These are phyloP conservation scores for Phytophthora cactorum DNA, from an alignment of 352 stramenopile species.

Conservation along the genomic window DNA sequence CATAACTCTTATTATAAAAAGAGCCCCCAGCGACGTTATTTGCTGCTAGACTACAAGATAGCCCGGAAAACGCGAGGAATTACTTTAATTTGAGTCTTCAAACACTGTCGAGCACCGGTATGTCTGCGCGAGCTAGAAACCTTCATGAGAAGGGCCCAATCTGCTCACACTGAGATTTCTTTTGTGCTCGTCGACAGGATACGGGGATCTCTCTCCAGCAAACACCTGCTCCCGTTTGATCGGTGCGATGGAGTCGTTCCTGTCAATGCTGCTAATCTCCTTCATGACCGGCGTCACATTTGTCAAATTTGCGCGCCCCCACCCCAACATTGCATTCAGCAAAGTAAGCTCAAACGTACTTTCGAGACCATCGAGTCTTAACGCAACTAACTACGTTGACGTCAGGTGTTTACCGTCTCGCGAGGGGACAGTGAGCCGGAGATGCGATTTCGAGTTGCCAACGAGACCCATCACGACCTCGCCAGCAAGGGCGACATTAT, in stretches of 20 bases:
- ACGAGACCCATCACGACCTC: conserved; percentile 50
- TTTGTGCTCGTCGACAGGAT: conserved; percentile 35
- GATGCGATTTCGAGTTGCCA: conserved; percentile 67
- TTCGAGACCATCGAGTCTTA: not conserved
- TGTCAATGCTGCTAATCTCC: conserved; percentile 62
- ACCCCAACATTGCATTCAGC: conserved; percentile 58
- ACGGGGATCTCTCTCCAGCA: conserved; percentile 50
- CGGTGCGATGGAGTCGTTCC: conserved; percentile 53
- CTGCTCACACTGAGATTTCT: not conserved
- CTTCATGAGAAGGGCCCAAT: not conserved
- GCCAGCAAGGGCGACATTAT: conserved; percentile 58
- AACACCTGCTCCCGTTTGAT: conserved; percentile 65
- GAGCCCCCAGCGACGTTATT: not conserved
- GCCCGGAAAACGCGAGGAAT: conserved; percentile 34
- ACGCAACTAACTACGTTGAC: conserved; percentile 2
- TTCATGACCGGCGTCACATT: conserved; percentile 72
- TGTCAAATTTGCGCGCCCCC: conserved; percentile 64
- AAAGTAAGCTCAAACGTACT: conserved; percentile 22
- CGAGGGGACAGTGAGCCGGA: conserved; percentile 38
- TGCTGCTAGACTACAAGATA: conserved; percentile 8
- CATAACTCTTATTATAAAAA: no score
- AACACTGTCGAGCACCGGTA: conserved; percentile 65
- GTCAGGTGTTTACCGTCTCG: conserved; percentile 53
- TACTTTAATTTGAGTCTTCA: conserved; percentile 73
- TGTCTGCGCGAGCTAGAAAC: not conserved